Percentiles rank a stretch among this genome's conserved stretches.
Conservation (phyloP, 2,329 filamentous ascomycete genomes). For the Aspergillus pseudoterreus region DNA sequence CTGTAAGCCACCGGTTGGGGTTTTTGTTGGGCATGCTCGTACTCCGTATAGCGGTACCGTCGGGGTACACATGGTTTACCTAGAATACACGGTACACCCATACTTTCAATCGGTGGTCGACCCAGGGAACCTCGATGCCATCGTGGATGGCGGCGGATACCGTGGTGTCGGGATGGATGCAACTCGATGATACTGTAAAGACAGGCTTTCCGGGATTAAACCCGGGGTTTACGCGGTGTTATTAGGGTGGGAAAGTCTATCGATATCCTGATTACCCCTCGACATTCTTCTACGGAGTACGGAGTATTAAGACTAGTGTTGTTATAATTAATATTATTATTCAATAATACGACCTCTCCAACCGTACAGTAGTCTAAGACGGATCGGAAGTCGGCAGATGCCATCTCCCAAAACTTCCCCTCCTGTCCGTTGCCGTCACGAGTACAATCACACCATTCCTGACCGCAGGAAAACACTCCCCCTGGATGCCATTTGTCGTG, state of each 20-base stretch:
- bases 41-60: no score
- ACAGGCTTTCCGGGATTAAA: neutral
- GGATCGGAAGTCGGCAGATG: neutral
- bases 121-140: neutral
- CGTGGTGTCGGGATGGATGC: neutral
- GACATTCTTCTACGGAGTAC: no score
- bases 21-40: no score
- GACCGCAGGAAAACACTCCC: neutral
- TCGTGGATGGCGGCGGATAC: neutral
- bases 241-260: neutral
- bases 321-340: neutral
- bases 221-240: neutral
- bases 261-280: neutral
- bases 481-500: neutral
- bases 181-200: neutral
- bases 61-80: neutral
- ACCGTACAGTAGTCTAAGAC: neutral
- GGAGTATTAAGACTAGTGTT: neutral
- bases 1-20: neutral
- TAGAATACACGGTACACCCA: neutral
- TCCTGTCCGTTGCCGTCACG: neutral
- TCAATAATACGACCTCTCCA: neutral
- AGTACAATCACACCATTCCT: neutral
- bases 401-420: neutral
- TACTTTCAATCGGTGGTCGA: neutral